Percentiles rank a stretch among this genome's conserved stretches.
These are phyloP conservation scores for Syncephalastrum sp. DNA, from an alignment of 371 early-diverging fungal genomes.

Conservation along the genomic window DNA sequence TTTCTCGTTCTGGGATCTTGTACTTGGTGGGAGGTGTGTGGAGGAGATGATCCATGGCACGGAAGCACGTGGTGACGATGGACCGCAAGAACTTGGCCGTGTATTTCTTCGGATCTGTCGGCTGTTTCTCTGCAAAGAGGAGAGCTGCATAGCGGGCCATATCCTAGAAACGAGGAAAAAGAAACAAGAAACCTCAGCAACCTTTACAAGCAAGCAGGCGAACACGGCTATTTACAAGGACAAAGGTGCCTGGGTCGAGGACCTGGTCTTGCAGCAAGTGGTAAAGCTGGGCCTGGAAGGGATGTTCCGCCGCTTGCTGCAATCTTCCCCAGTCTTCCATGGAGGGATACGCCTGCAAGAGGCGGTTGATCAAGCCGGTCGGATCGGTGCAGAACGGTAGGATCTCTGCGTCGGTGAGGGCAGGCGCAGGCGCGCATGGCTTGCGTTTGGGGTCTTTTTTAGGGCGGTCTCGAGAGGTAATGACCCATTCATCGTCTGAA, in stretches of 20 bases:
- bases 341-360: no score
- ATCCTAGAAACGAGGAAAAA: no score
- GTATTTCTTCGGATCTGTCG: conserved; percentile 10
- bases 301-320: no score
- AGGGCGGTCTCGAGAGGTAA: conserved; percentile 19
- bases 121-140: no score
- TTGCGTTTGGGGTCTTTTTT: conserved; percentile 5
- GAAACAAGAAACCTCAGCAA: no score
- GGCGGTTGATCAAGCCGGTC: no score
- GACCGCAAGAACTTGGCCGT: conserved; percentile 30
- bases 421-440: conserved; percentile 27
- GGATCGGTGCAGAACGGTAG: no score
- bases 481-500: conserved; percentile 40
- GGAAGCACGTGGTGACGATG: conserved; percentile 23
- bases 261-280: no score
- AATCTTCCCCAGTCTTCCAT: no score
- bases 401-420: not conserved
- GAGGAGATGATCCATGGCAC: conserved; percentile 22
- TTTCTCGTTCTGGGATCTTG: conserved; percentile 10
- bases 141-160: no score
- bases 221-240: conserved; percentile 21
- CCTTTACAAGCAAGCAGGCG: no score
- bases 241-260: conserved; percentile 30
- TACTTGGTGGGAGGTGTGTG: conserved; percentile 20
- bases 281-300: no score